Evolutionary conservation across 805 yeast genomes (phyloP), one percentile per base, ranked within the genome.

Genomic region (Sugiyamaella lignohabitans): DNA sequence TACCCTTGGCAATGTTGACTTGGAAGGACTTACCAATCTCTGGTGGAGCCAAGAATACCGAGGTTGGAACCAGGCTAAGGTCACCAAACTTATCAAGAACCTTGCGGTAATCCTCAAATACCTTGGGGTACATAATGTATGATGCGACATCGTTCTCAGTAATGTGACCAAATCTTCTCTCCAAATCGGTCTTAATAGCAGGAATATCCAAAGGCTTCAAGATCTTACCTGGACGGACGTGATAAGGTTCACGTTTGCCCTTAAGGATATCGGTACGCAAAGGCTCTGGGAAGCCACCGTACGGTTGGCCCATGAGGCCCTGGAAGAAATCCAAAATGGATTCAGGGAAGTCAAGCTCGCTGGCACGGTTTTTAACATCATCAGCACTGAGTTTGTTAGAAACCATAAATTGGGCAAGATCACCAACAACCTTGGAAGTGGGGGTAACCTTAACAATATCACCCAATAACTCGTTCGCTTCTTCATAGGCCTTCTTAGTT

Each of bases 201-300:
- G 65, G 76, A 59, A 93, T 73, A 66, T 93, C 87, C 60, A 88
- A 74, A 56, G 99, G 98, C 47, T 80, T 77, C 64, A 93, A 74
- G 60, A 80, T 80, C 64, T 91, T 78, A 54, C 99, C 99, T 38
- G 99, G 98, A 71, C 99, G 82, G 57, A 74, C 71, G 52, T 80
- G 78, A 69, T 93, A 78, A 71, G 87, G 87, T 71, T 85, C 81
- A 73, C 98, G 84, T 82, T 88, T 88, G 66, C 89, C 94, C 61
- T 81, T 80, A 62, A 93, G 79, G 53, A 93, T 78, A 67, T 89
- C 87, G 35, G 96, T 76, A 72, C 99, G 82, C 69, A 93, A 75
- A 35, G 99, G 98, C 72, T 93, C 99, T 50, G 99, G 98, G 95
- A 93, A 93, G 5, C 99, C 99, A 57, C 98, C 99, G 65, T 87